phyloP scores from a whole-genome alignment of 192 early-diverging fungal genomes.

The Coemansia sp. region DNA sequence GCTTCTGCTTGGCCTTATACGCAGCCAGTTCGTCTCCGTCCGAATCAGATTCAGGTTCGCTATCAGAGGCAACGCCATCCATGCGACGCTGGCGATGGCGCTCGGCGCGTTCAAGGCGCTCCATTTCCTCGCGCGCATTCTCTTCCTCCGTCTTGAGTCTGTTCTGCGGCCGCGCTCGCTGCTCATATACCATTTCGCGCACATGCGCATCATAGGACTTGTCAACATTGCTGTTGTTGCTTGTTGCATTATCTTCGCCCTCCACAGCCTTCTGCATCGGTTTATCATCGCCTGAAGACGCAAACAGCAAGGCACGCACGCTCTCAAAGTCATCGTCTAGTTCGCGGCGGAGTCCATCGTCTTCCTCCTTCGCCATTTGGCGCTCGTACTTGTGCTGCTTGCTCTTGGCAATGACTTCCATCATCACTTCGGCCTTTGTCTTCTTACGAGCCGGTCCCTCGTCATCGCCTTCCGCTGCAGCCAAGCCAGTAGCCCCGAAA shows the following conservation, averaged over 20 bases:
- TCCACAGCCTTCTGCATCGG: conserved; percentile 28
- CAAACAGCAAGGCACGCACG: conserved; percentile 72
- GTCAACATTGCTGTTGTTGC: conserved; percentile 47
- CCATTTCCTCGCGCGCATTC: conserved; percentile 77
- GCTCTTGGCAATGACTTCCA: conserved; percentile 96
- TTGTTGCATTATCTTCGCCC: conserved; percentile 15
- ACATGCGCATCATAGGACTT: conserved; percentile 83
- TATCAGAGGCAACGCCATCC: conserved; percentile 66
- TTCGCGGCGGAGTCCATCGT: conserved; percentile 74
- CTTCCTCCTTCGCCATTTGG: conserved; percentile 82
- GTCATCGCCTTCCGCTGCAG: conserved; percentile 25
- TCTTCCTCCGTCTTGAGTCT: conserved; percentile 95
- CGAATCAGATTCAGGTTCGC: conserved; percentile 55
- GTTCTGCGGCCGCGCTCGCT: conserved; percentile 84
- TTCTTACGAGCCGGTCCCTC: conserved; percentile 58
- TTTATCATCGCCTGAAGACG: conserved; percentile 6
- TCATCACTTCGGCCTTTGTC: conserved; percentile 94
- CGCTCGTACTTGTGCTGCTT: conserved; percentile 94
- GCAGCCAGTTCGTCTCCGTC: conserved; percentile 60
- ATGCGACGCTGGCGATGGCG: conserved; percentile 75
- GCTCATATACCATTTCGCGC: conserved; percentile 78
- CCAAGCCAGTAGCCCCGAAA: conserved; percentile 2
- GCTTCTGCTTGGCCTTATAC: conserved; percentile 48
- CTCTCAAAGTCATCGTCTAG: conserved; percentile 87
- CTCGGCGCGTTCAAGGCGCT: conserved; percentile 86